Evolutionary conservation across 768 basidiomycete genomes (phyloP).

Genomic region (Hysterangium stoloniferum): DNA sequence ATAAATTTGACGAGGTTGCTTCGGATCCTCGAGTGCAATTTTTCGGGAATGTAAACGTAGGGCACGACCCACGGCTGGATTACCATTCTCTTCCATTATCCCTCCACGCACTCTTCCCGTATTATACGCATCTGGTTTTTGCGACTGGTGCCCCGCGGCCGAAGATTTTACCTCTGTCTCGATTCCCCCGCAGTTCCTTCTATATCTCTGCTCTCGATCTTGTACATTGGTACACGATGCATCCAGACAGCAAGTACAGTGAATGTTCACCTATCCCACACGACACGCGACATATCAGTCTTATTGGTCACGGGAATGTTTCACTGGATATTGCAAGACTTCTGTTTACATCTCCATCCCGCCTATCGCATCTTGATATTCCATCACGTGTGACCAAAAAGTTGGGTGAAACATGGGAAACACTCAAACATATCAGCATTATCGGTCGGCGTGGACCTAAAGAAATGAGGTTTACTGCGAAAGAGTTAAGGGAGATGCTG

Average conservation of each 20-base stretch:
- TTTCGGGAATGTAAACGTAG: conserved; percentile 84
- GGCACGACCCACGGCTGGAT: conserved; percentile 24
- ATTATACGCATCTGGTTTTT: conserved; percentile 83
- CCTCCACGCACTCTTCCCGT: conserved; percentile 47
- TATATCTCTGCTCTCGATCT: conserved; percentile 72
- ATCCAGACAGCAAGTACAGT: conserved; percentile 37
- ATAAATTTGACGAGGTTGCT: conserved; percentile 85
- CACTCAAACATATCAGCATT: conserved; percentile 71
- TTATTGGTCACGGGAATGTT: conserved; percentile 95
- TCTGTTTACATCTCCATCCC: conserved; percentile 61
- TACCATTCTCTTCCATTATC: conserved; percentile 49
- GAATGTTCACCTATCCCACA: conserved; percentile 43
- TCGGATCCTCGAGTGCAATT: conserved; percentile 76
- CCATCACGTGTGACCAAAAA: conserved; percentile 66
- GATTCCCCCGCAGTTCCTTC: conserved; percentile 36
- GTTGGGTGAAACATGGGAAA: conserved; percentile 39
- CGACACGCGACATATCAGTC: conserved; percentile 71
- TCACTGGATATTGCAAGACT: conserved; percentile 89
- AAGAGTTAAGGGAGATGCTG: conserved; percentile 85
- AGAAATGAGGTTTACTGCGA: conserved; percentile 86
- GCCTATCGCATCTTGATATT: conserved; percentile 67
- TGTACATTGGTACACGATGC: conserved; percentile 95
- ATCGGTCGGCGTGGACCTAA: conserved; percentile 81
- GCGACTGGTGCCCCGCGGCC: conserved; percentile 79
- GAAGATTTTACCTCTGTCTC: conserved; percentile 23